Base-by-base conservation (phyloP, 2,329 filamentous ascomycete genomes). In the Fulvia fulva region DNA sequence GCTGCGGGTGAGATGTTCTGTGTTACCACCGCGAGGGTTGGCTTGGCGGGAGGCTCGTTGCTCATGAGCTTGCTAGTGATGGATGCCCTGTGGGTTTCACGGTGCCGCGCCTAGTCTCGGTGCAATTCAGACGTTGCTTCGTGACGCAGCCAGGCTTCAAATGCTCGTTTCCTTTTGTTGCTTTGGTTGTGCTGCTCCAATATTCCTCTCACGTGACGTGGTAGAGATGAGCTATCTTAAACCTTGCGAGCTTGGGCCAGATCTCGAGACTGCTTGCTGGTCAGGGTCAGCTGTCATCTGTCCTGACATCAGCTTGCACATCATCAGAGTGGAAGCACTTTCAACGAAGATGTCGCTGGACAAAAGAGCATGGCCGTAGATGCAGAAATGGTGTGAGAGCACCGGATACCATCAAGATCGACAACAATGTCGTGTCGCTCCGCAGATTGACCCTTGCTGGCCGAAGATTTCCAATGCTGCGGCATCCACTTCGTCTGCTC, bases 241-340 rank as follows among this genome's bases (percentile, higher is more conserved):
- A 58, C 59, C 51, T 58, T 61, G 23, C 53, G 59, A 59, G 56
- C 59, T 61, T 59, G 56, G 59, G 50, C 59, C 55, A 53, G 23
- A 28, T 26, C 5, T 52, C 51, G 47, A 47, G 49, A 52, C 19
- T 16, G 12, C 25, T 16, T 28, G 16, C 30, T 28, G 1, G 21
- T 47, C 22, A 19, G 26, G 16, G n/a, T 32, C n/a, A 28, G 9
- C 26, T n/a, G 21, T 12, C 25, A 28, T 32, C 26, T 32, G 2
- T 30, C 26, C 47, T 50, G 47, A 32, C 47, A 32, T 28, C 26
- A 28, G 22, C 22, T 47, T 19, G 37, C 37, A 41, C 37, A 3
- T 19, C 37, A n/a, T n/a, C 2, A 32, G 28, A 32, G 28, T 32
- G 28, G 8, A 41, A 41, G 14, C 16, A 41, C 5, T 41, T 19